Conservation (phyloP, 2,329 filamentous ascomycete species). For the Alternaria brassicae region DNA sequence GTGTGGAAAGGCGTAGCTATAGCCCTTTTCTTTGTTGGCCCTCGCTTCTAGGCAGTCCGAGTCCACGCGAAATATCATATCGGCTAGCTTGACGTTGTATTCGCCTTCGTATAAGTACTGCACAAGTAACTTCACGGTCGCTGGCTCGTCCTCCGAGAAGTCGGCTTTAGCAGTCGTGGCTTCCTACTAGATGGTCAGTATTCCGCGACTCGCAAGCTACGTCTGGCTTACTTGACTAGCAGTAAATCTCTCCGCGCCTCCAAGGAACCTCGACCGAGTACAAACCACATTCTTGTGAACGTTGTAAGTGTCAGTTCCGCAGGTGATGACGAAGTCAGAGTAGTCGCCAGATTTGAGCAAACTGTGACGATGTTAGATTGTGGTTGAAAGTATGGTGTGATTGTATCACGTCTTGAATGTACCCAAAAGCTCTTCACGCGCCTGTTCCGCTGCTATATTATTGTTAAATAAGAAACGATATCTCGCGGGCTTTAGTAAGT, state of each 20-base stretch:
- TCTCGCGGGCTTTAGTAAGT: too few species aligned
- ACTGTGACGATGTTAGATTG: not conserved
- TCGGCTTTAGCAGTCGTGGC: slow-evolving; percentile 5
- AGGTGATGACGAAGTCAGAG: not conserved
- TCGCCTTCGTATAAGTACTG: slow-evolving; percentile 30
- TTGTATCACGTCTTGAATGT: not conserved
- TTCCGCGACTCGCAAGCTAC: not conserved
- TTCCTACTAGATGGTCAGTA: not conserved
- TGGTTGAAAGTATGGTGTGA: not conserved
- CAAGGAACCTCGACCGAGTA: not conserved
- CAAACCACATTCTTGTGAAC: not conserved
- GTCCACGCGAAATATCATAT: too few species aligned
- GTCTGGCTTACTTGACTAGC: not conserved
- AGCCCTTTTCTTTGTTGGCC: too few species aligned
- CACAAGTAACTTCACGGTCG: slow-evolving; percentile 14
- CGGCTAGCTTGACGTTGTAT: slow-evolving; percentile 3
- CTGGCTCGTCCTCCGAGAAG: slow-evolving; percentile 22
- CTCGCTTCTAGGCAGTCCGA: too few species aligned
- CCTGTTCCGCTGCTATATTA: too few species aligned
- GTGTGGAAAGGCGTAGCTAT: not conserved
- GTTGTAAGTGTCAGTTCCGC: not conserved
- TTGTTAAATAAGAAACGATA: too few species aligned
- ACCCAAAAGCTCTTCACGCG: too few species aligned
- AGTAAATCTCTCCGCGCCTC: not conserved
- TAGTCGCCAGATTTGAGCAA: not conserved